Conservation (phyloP, 805 yeast species). For the Schwanniomyces sp. region DNA sequence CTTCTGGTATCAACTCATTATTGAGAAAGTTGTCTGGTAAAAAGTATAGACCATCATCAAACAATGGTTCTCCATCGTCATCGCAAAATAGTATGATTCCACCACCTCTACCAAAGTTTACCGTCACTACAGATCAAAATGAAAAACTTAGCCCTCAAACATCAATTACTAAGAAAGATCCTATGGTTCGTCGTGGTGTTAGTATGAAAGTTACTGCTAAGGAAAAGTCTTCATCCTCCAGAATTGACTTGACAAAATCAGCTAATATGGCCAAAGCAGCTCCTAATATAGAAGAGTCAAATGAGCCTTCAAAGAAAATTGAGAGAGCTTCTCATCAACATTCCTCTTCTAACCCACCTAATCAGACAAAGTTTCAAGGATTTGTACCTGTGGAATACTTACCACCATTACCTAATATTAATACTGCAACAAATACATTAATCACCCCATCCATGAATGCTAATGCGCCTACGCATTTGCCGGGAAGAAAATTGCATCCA, state of each 20-base stretch:
- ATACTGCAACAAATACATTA: conserved; percentile 23
- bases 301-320: conserved; percentile 12
- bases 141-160: conserved; percentile 12
- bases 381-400: conserved; percentile 42
- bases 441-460: conserved; percentile 8
- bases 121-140: conserved; percentile 10
- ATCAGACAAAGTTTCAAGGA: conserved; percentile 30
- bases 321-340: conserved; percentile 19
- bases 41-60: conserved; percentile 17
- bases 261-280: conserved; percentile 3
- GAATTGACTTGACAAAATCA: conserved; percentile 12
- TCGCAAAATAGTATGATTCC: conserved; percentile 7
- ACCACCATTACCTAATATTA: conserved; percentile 46
- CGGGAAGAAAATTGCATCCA: conserved; percentile 56
- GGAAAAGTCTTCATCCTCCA: conserved; percentile 38
- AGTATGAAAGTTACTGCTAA: conserved; percentile 61
- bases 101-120: conserved; percentile 9
- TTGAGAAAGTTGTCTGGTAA: conserved; percentile 37
- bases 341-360: conserved; percentile 27
- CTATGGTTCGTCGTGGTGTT: conserved; percentile 58
- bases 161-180: conserved; percentile 24
- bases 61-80: conserved; percentile 3
- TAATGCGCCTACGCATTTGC: conserved; percentile 7
- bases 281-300: conserved; percentile 1
- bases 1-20: conserved; percentile 33